Evolutionary conservation across 2,329 filamentous ascomycete genomes (phyloP).

Genomic region (Colletotrichum sp.): DNA sequence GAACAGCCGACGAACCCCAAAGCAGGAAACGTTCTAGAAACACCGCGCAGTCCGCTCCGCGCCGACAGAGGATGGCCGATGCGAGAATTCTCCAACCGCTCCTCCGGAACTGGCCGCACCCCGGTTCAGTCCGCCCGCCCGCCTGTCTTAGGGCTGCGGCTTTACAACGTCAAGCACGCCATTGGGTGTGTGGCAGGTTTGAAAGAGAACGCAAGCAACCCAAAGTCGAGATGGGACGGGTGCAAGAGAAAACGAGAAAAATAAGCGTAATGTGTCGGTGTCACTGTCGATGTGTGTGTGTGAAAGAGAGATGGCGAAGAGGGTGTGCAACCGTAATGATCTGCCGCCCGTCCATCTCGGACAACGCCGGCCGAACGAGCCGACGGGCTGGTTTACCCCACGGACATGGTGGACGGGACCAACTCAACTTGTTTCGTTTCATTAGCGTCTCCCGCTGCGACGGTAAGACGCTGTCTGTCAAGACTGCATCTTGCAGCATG

Average conservation of each 20-base stretch:
- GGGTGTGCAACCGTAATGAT: neutral
- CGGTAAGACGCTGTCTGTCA: conserved; percentile 8
- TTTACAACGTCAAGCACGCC: neutral
- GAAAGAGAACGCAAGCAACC: neutral
- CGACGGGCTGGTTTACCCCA: neutral
- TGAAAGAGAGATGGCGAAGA: neutral
- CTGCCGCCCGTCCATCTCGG: neutral
- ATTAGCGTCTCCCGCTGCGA: neutral
- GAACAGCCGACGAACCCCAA: neutral
- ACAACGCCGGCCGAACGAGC: neutral
- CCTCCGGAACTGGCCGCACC: neutral
- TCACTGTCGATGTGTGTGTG: neutral
- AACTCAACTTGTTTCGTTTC: conserved; percentile 9
- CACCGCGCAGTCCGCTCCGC: neutral
- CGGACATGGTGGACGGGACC: neutral
- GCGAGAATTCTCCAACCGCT: conserved; percentile 11
- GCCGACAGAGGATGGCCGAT: conserved; percentile 1
- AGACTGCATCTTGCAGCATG: neutral
- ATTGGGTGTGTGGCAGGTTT: conserved; percentile 12
- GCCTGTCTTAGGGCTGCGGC: neutral
- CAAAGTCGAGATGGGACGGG: neutral
- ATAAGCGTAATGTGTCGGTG: neutral
- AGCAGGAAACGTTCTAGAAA: conserved; percentile 10
- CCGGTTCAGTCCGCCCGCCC: neutral
- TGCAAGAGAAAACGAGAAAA: neutral